Percentiles rank a stretch among this genome's conserved stretches.
These are phyloP conservation scores for Fragilariopsis cylindrus DNA, from an alignment of 108 stramenopile species.

Conservation along the genomic window DNA sequence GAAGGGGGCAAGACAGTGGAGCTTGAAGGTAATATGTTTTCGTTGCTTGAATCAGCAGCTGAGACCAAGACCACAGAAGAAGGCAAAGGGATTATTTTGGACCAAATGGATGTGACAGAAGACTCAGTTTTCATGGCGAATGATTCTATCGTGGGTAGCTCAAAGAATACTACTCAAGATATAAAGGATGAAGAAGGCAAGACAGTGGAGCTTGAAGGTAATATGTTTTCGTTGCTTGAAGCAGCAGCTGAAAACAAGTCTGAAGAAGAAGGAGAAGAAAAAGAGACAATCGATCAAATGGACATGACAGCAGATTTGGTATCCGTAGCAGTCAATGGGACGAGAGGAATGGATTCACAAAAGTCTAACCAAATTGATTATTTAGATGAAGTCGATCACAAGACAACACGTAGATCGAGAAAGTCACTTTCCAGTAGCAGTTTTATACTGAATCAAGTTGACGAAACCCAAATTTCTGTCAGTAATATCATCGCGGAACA, in stretches of 20 bases:
- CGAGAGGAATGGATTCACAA: conserved; percentile 5
- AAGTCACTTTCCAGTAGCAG: conserved; percentile 26
- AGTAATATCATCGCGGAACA: conserved; percentile 6
- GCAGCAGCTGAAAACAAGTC: conserved; percentile 8
- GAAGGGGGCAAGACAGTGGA: conserved; percentile 15
- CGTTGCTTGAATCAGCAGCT: conserved; percentile 12
- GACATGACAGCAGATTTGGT: not conserved
- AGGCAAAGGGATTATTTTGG: not conserved
- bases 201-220: conserved; percentile 27
- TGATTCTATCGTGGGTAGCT: not conserved
- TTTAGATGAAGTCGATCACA: not conserved
- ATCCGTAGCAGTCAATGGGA: conserved; percentile 1
- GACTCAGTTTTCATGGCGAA: not conserved
- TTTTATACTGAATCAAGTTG: conserved; percentile 21
- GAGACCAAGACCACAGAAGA: not conserved
- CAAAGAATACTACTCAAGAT: not conserved
- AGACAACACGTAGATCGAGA: conserved; percentile 19
- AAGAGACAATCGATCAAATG: not conserved
- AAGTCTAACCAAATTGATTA: not conserved
- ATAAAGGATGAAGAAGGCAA: not conserved
- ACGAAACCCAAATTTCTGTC: conserved; percentile 4
- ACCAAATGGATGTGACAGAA: not conserved
- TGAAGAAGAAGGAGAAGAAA: conserved; percentile 5
- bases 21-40: conserved; percentile 28
- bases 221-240: conserved; percentile 20